These are phyloP conservation scores for Aspergillus tubingensis DNA, from an alignment of 2,329 filamentous ascomycete species.

Conservation along the genomic window DNA sequence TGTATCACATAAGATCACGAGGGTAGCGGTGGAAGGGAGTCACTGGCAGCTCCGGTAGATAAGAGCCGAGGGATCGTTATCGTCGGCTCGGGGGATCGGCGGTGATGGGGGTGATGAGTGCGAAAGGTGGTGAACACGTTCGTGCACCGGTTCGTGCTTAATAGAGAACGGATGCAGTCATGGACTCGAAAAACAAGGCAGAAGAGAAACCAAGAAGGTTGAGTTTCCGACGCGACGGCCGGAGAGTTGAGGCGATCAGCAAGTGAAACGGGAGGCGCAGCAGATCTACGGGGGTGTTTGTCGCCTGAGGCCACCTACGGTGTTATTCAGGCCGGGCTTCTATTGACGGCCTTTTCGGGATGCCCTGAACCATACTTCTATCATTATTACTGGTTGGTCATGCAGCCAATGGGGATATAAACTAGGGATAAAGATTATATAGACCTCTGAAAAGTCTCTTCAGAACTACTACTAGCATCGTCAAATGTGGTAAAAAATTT, in stretches of 20 bases:
- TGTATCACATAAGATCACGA: slow-evolving; percentile 1
- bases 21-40: slow-evolving; percentile 2
- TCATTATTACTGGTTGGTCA: no score
- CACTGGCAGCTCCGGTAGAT: background rate
- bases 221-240: background rate
- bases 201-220: background rate
- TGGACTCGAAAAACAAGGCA: background rate
- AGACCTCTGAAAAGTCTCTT: no score
- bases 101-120: background rate
- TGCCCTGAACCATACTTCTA: no score
- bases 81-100: background rate
- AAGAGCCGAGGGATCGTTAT: slow-evolving; percentile 8
- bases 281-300: slow-evolving; percentile 1
- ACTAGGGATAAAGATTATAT: no score
- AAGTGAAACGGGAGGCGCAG: slow-evolving; percentile 6
- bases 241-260: background rate
- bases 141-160: background rate
- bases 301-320: slow-evolving; percentile 4
- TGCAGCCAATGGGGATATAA: no score
- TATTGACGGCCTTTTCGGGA: slow-evolving; percentile 8
- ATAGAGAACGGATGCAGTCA: background rate
- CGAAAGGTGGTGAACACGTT: background rate
- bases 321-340: slow-evolving; percentile 3
- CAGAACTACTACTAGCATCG: no score
- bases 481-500: no score